These are phyloP conservation scores for Venturia oleaginea DNA, from an alignment of 2,329 filamentous ascomycete species.

Conservation along the genomic window DNA sequence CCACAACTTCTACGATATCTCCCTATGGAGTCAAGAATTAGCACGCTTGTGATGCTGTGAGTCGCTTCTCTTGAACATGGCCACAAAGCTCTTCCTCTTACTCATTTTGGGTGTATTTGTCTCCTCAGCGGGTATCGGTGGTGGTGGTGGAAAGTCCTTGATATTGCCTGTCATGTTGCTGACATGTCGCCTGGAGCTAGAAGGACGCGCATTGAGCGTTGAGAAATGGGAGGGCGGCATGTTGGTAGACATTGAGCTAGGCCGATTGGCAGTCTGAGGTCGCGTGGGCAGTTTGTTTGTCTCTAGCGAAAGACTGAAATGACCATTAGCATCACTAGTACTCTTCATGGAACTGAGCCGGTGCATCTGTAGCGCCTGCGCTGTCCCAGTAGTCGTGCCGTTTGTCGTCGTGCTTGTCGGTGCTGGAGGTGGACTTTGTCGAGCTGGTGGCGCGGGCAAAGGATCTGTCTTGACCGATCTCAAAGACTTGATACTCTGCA, in stretches of 20 bases:
- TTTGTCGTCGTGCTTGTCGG: neutral
- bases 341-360: neutral
- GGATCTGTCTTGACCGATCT: neutral
- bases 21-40: neutral
- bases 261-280: neutral
- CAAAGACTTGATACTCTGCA: neutral
- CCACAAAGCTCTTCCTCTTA: constrained; percentile 40
- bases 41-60: neutral
- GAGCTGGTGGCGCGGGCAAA: neutral
- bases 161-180: constrained; percentile 9
- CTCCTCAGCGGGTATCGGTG: constrained; percentile 25
- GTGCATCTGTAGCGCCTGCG: neutral
- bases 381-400: neutral
- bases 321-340: neutral
- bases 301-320: neutral
- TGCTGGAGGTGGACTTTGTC: neutral
- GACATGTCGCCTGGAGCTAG: constrained; percentile 23
- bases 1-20: neutral
- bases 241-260: neutral
- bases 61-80: constrained; percentile 30
- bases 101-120: constrained; percentile 25
- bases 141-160: constrained; percentile 18
- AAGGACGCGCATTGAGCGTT: constrained; percentile 13
- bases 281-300: neutral
- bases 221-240: neutral